Conservation (phyloP, 805 yeast genomes). For the Nakazawaea sp. region DNA sequence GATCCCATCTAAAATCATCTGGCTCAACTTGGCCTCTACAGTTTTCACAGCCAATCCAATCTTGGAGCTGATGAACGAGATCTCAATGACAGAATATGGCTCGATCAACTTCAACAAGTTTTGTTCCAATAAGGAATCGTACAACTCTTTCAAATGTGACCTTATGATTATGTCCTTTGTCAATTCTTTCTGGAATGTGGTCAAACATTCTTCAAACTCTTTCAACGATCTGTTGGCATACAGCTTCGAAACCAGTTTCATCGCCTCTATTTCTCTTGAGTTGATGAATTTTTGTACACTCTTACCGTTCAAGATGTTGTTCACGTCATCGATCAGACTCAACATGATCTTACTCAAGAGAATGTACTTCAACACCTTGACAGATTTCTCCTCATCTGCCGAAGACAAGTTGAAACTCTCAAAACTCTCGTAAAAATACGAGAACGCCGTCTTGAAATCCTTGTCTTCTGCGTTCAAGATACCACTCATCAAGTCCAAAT, state of each 20-base stretch:
- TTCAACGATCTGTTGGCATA: slow-evolving; percentile 83
- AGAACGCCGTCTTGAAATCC: slow-evolving; percentile 92
- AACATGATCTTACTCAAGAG: slow-evolving; percentile 89
- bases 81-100: slow-evolving; percentile 94
- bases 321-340: slow-evolving; percentile 79
- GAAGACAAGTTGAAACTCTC: slow-evolving; percentile 68
- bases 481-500: slow-evolving; percentile 92
- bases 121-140: slow-evolving; percentile 89
- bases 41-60: slow-evolving; percentile 84
- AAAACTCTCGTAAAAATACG: slow-evolving; percentile 91
- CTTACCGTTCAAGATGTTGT: slow-evolving; percentile 69
- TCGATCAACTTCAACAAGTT: slow-evolving; percentile 91
- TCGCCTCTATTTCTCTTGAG: slow-evolving; percentile 87
- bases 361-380: slow-evolving; percentile 86
- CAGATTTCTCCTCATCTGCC: slow-evolving; percentile 48
- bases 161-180: slow-evolving; percentile 84
- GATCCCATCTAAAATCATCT: slow-evolving; percentile 94
- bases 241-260: slow-evolving; percentile 89
- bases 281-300: slow-evolving; percentile 33
- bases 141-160: slow-evolving; percentile 85
- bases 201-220: slow-evolving; percentile 83
- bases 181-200: slow-evolving; percentile 64
- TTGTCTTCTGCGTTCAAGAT: slow-evolving; percentile 93
- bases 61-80: slow-evolving; percentile 77
- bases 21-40: slow-evolving; percentile 90